Conservation (phyloP, 164 flowering plant genomes). For the Euptelea pleiosperma region DNA sequence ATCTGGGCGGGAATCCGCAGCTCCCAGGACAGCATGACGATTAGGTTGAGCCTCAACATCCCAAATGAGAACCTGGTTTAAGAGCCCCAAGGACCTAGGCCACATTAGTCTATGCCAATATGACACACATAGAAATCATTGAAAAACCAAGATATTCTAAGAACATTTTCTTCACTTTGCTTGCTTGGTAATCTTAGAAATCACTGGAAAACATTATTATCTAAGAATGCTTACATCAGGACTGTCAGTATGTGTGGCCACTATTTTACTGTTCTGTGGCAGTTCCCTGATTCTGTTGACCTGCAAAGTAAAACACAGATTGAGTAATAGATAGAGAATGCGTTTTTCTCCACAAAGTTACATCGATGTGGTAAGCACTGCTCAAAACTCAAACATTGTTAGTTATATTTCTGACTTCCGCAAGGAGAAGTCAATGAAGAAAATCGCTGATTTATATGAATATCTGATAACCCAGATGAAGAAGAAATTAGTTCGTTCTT, state of each 20-base stretch:
- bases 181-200: neutral
- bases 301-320: conserved; percentile 35
- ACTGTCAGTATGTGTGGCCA: conserved; percentile 95
- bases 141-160: neutral
- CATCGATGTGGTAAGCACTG: too few relatives aligned
- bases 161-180: neutral
- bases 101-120: neutral
- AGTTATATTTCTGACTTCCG: neutral
- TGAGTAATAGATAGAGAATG: neutral
- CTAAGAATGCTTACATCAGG: conserved; percentile 63
- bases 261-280: conserved; percentile 80
- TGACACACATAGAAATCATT: neutral
- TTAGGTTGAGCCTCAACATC: conserved; percentile 91
- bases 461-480: neutral
- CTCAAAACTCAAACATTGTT: too few relatives aligned
- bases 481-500: neutral
- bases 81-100: neutral
- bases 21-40: conserved; percentile 90
- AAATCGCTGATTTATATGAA: neutral
- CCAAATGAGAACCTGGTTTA: conserved; percentile 84
- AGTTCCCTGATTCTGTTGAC: conserved; percentile 97
- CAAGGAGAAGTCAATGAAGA: neutral
- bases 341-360: too few relatives aligned
- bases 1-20: conserved; percentile 83
- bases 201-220: neutral